phyloP scores from a whole-genome alignment of 306 rosid genomes.

The Malus sylvestris region DNA sequence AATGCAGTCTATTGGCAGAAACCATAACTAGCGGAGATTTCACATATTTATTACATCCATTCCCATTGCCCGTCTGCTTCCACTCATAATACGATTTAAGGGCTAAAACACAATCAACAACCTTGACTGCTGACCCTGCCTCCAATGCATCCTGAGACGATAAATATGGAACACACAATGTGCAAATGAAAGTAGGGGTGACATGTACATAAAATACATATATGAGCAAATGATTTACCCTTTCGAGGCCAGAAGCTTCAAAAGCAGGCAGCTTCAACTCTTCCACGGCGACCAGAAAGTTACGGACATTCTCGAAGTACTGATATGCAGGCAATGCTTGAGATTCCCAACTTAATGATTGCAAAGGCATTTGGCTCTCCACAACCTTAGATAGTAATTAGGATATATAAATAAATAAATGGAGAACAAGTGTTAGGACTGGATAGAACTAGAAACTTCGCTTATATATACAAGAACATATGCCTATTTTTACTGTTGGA shows the following conservation, averaged over 20 bases:
- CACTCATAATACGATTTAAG: slow-evolving; percentile 65
- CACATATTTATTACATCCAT: slow-evolving; percentile 36
- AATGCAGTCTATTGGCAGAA: slow-evolving; percentile 44
- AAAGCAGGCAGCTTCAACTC: slow-evolving; percentile 78
- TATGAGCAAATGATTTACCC: slow-evolving; percentile 30
- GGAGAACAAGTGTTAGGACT: background rate
- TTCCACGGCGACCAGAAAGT: slow-evolving; percentile 65
- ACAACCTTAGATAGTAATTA: slow-evolving; percentile 56
- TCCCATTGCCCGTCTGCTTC: slow-evolving; percentile 45
- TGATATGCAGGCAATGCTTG: slow-evolving; percentile 92
- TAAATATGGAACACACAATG: background rate
- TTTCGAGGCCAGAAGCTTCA: slow-evolving; percentile 90
- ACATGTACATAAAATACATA: background rate
- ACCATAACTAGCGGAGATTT: slow-evolving; percentile 63
- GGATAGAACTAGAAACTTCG: background rate
- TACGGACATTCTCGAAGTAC: slow-evolving; percentile 88
- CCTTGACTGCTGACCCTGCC: slow-evolving; percentile 56
- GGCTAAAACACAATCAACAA: slow-evolving; percentile 78
- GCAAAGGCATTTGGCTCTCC: slow-evolving; percentile 52
- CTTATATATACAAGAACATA: background rate
- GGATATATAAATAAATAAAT: background rate
- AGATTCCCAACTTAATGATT: slow-evolving; percentile 48
- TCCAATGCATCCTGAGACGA: slow-evolving; percentile 67
- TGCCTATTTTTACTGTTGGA: background rate
- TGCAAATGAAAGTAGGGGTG: background rate